Evolutionary conservation across 495 filamentous ascomycete species (phyloP).

Genomic region (Talaromyces liani): DNA sequence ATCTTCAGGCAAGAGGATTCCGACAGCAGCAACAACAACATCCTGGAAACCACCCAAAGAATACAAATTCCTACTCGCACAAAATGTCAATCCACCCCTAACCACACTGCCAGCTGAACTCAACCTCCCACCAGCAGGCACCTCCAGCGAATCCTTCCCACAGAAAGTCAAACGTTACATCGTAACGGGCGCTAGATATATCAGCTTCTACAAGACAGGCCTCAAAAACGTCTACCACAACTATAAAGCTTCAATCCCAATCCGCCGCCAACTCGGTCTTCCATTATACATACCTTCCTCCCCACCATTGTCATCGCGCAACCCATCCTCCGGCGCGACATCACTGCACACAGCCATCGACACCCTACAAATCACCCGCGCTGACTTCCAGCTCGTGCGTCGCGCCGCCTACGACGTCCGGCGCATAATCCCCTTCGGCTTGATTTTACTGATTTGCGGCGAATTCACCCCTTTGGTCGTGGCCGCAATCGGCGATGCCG

Average conservation of each 20-base stretch:
- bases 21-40: background rate
- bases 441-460: conserved; percentile 69
- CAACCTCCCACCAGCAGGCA: conserved; percentile 21
- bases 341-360: conserved; percentile 23
- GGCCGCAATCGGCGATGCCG: conserved; percentile 52
- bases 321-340: background rate
- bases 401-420: conserved; percentile 60
- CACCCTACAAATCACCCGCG: conserved; percentile 35
- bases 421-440: conserved; percentile 65
- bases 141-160: conserved; percentile 13
- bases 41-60: conserved; percentile 13
- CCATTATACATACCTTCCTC: conserved; percentile 27
- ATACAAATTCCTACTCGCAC: conserved; percentile 10
- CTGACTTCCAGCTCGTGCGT: conserved; percentile 58
- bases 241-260: conserved; percentile 32
- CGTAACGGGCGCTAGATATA: conserved; percentile 36
- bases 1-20: conserved; percentile 10
- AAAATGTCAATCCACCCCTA: conserved; percentile 28
- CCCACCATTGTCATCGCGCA: conserved; percentile 17
- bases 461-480: conserved; percentile 79
- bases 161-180: conserved; percentile 32
- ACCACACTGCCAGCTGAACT: conserved; percentile 32
- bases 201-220: conserved; percentile 82
- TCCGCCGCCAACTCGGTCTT: conserved; percentile 24
- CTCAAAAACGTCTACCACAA: conserved; percentile 60